Base-by-base conservation (phyloP, 1,139 yeast genomes). In the Blastobotrys illinoisensis region DNA sequence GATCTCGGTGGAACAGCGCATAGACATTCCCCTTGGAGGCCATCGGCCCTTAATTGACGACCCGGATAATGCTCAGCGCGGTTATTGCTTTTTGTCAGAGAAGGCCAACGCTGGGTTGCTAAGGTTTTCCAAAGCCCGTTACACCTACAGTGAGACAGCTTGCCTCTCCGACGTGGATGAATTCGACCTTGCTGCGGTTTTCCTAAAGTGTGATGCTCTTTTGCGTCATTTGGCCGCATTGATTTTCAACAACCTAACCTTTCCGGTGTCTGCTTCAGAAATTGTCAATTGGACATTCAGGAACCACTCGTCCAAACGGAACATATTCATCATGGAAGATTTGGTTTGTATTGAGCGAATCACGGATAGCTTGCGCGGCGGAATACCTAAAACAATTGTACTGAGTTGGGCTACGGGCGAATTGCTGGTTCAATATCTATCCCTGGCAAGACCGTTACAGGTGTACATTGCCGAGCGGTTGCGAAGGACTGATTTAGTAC, bases 321-420 rank as follows among this genome's bases (percentile, higher is more conserved):
- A 32, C 7, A 21, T 45, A 3, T 14, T 21, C 11, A 21, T 21
- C 18, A 14, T 3, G 9, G 7, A 21, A 2, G 47, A 19, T n/a
- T 2, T 21, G 28, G 32, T 20, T 9, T 23, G 32, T 9, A 20
- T 21, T 16, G 47, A 45, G 24, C 14, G 40, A n/a, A 16, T 13
- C 11, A n/a, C 3, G 5, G 16, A 32, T 5, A 13, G 14, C 11
- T 3, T 32, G 7, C 3, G 40, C 40, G 7, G 26, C 3, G 24
- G 16, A 11, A n/a, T 9, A 7, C 19, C 47, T 18, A 21, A 9
- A 2, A 23, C 24, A 11, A 36, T 23, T 23, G 14, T 7, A 1
- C 43, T 44, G 21, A 44, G 48, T 6, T 51, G 54, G 54, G 16
- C 47, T 9, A 45, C 46, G 5, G 28, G 54, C 20, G 54, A 51